Evolutionary conservation across 2,329 filamentous ascomycete species (phyloP).

Genomic region (Neoscytalidium dimidiatum): DNA sequence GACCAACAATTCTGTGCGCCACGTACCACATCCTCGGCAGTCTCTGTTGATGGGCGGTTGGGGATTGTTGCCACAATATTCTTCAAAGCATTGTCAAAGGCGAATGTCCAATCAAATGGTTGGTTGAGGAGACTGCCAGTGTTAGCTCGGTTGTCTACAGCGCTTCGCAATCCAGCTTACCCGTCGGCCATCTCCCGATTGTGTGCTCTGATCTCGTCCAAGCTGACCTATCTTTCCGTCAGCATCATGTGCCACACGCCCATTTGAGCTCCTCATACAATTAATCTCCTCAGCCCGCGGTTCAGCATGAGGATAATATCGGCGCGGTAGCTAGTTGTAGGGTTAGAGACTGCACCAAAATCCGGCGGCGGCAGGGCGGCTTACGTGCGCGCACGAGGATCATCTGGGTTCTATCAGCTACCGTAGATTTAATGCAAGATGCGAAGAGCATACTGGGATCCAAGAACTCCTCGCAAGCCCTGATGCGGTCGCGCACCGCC

Average conservation of each 20-base stretch:
- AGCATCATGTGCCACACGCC: not conserved
- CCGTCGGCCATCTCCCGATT: constrained; percentile 78
- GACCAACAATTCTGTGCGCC: not conserved
- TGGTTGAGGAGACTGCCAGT: constrained; percentile 69
- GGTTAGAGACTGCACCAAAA: not conserved
- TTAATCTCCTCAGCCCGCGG: constrained; percentile 59
- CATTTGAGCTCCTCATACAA: constrained; percentile 44
- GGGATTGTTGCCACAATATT: constrained; percentile 81
- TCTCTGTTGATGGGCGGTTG: constrained; percentile 73
- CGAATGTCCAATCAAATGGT: constrained; percentile 84
- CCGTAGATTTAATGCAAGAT: not conserved
- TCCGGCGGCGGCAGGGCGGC: constrained; percentile 2
- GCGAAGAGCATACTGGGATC: constrained; percentile 72
- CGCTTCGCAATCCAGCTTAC: constrained; percentile 30
- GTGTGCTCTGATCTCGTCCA: constrained; percentile 90
- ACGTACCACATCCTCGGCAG: constrained; percentile 69
- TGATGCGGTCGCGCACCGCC: constrained; percentile 78
- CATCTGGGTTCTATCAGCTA: constrained; percentile 46
- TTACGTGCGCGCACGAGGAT: constrained; percentile 58
- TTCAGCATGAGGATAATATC: constrained; percentile 81
- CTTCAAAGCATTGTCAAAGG: constrained; percentile 89
- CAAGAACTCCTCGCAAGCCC: constrained; percentile 87
- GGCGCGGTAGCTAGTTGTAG: constrained; percentile 72
- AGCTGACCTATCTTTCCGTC: constrained; percentile 46
- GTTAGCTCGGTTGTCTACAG: not conserved